Base-by-base conservation (phyloP, 2,329 filamentous ascomycete species). In the Neonectria hederae region DNA sequence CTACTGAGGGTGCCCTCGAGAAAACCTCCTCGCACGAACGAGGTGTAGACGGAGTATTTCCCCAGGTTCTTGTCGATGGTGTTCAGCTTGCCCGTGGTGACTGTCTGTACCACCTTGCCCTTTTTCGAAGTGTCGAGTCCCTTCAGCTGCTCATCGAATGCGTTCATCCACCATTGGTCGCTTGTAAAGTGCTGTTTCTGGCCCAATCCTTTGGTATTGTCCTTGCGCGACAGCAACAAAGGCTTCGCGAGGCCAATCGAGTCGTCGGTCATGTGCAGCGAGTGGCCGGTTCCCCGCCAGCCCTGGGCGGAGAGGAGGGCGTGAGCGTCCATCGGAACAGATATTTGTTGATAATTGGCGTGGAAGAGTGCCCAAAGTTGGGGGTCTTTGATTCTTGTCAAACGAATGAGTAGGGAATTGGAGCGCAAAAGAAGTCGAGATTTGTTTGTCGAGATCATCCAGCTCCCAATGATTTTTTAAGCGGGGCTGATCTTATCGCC, bases 111-210 rank as follows among this genome's bases (percentile, higher is more conserved):
- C 60, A 88, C 81, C 70, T 83, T 81, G 57, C 88, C 84, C 69
- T 86, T 79, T 69, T 84, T 83, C 24, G 84, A 83, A 1, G 86
- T 89, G 75, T 92, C 91, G 57, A 97, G 85, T 4, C 90, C 92
- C 78, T 96, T 92, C 69, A 97, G 82, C 60, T 94, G 94, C 76
- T 94, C 90, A 79, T 98, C 95, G 71, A 97, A 97, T 11, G 96
- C 96, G 63, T 93, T 91, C 79, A 97, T 85, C 96, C 96, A 99
- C 96, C 96, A 99, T 77, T 97, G 94, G 76, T 97, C 95, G 71
- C 84, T 87, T 22, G 86, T 87, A 66, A 84, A 84, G 67, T 89
- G 86, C 62, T 85, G 83, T 77, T 92, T 93, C 76, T 92, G 89
- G 59, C 95, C 95, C 5, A 98, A 83, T 24, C 95, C 95, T 57